Evolutionary conservation across 352 stramenopile species (phyloP), one percentile per base, ranked within the genome.

Genomic region (Phytophthora tentaculata): DNA sequence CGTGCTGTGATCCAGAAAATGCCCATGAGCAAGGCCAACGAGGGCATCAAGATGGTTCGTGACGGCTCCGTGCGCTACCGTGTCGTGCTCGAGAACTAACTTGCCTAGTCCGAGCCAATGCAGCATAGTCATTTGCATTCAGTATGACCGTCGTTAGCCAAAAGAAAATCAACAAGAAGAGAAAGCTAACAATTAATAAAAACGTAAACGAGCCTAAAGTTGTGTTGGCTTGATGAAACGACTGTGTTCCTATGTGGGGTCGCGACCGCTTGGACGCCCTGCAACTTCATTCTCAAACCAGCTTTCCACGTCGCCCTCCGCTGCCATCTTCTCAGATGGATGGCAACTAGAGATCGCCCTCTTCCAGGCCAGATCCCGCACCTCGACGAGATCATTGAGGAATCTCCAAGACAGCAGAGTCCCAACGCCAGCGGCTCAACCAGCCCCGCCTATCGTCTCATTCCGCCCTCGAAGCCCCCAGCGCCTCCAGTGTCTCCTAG

Each of bases 41-140:
- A 82, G 19, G 77, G 76, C 6, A 48, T 86, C 14, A 17, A 82
- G 45, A 80, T 84, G 67, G 73, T 87, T 49, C 68, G 73, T 51
- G 35, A 82, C 10, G 78, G 78, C 19, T 62, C 62, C 22, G 80
- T 77, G 32, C 80, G 80, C 55, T 89, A 83, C 62, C 80, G 80
- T 57, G 70, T 84, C 39, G 80, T 86, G 64, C 63, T 88, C 26
- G 67, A 84, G 54, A 39, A 39, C 32, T 39, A 39, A 39, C 32
- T 10, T 39, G 32, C 5, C 26, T 8, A 32, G 26, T 32, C 7
- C 3, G 26, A 8, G n/a, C n/a, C n/a, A n/a, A n/a, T n/a, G n/a
- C n/a, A n/a, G n/a, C n/a, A n/a, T n/a, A n/a, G 26, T 7, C 26
- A 32, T 32, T 32, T 32, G 26, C 26, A 32, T 32, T 32, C 26